These are phyloP conservation scores for Echites panduratus DNA, from an alignment of 257 asterid species.

Conservation along the genomic window DNA sequence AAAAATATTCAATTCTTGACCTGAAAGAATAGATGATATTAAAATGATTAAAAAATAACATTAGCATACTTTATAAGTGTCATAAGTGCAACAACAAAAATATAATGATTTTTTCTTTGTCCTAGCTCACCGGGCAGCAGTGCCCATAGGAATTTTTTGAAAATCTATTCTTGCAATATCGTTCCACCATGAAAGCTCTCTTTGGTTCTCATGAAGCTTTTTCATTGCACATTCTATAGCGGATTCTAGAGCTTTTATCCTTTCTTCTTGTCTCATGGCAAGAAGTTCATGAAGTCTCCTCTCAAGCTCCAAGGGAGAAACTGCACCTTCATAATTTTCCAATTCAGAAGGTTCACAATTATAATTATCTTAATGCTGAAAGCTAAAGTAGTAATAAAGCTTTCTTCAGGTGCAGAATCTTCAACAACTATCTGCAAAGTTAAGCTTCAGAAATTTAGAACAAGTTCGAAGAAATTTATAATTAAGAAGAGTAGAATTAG, in stretches of 20 bases:
- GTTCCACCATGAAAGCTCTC: constrained; percentile 61
- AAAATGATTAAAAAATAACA: no score
- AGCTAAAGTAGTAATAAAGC: constrained; percentile 17
- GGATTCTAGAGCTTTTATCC: constrained; percentile 56
- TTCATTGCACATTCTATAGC: constrained; percentile 45
- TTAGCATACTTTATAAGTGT: no score
- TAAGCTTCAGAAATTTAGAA: background rate
- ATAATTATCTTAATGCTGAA: constrained; percentile 28
- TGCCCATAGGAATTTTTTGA: constrained; percentile 30
- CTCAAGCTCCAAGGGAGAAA: constrained; percentile 55
- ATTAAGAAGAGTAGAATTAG: background rate
- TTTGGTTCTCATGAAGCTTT: constrained; percentile 42
- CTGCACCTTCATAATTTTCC: constrained; percentile 33
- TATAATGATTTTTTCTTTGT: no score
- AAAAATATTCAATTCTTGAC: no score
- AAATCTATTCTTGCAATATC: constrained; percentile 45
- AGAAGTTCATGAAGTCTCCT: constrained; percentile 49
- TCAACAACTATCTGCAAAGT: constrained; percentile 35
- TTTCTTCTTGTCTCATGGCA: constrained; percentile 51
- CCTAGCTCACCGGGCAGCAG: no score
- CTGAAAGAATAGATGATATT: no score
- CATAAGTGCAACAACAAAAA: no score
- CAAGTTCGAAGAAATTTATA: background rate
- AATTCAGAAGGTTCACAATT: constrained; percentile 13
- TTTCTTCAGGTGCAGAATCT: constrained; percentile 37